Conservation (phyloP, 352 stramenopile species). For the Thalassiosira delicatula region DNA sequence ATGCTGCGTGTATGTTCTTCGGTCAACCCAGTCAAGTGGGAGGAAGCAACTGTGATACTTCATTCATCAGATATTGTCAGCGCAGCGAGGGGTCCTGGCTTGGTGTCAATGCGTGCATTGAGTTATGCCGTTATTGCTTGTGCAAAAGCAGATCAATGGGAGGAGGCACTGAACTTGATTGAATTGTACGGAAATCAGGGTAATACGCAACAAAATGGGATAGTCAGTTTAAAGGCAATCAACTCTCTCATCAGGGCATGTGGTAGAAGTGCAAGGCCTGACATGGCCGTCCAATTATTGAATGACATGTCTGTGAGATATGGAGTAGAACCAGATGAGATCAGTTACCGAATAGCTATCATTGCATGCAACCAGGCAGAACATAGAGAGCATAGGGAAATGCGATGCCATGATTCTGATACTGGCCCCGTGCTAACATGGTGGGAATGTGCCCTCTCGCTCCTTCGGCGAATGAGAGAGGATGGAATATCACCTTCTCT, state of each 20-base stretch:
- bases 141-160: slow-evolving; percentile 66
- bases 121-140: slow-evolving; percentile 73
- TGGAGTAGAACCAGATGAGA: slow-evolving; percentile 56
- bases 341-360: slow-evolving; percentile 70
- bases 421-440: slow-evolving; percentile 55
- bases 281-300: slow-evolving; percentile 70
- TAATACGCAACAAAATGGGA: slow-evolving; percentile 6
- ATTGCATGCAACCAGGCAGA: slow-evolving; percentile 81
- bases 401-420: not conserved
- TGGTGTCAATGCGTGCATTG: slow-evolving; percentile 63
- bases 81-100: slow-evolving; percentile 41
- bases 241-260: slow-evolving; percentile 76
- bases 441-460: slow-evolving; percentile 77
- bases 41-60: slow-evolving; percentile 67
- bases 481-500: slow-evolving; percentile 66
- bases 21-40: slow-evolving; percentile 56
- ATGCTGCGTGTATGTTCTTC: slow-evolving; percentile 64
- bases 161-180: slow-evolving; percentile 71
- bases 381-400: slow-evolving; percentile 66
- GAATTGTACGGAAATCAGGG: slow-evolving; percentile 58
- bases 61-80: slow-evolving; percentile 70
- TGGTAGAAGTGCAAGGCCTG: slow-evolving; percentile 62
- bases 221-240: slow-evolving; percentile 50
- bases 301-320: slow-evolving; percentile 68
- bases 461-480: slow-evolving; percentile 75